Evolutionary conservation across 768 basidiomycete genomes (phyloP).

Genomic region (Calocybe gangraenosa): DNA sequence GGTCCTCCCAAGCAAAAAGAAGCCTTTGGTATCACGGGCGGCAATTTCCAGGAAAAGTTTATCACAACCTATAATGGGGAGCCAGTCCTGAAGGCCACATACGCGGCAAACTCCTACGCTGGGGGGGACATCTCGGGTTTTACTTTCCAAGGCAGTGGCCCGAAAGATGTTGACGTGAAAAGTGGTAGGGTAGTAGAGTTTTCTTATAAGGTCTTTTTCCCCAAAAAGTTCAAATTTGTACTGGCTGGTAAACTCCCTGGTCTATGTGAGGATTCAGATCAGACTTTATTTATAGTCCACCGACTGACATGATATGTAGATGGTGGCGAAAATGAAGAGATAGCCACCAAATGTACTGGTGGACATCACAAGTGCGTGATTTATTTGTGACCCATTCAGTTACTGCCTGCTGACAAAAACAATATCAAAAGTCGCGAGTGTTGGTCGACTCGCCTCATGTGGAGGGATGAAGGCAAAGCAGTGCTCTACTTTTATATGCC

Average conservation of each 20-base stretch:
- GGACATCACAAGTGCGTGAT: constrained; percentile 32
- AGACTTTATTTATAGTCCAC: not conserved
- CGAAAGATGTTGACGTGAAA: constrained; percentile 41
- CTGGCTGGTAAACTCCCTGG: constrained; percentile 71
- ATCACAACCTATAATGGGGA: not conserved
- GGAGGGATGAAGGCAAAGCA: constrained; percentile 51
- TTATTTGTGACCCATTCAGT: not conserved
- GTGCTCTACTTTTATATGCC: constrained; percentile 75
- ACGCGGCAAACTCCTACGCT: constrained; percentile 12
- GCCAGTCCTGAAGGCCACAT: constrained; percentile 5
- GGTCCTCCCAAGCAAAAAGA: too few relatives aligned
- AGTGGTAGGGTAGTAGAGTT: constrained; percentile 62
- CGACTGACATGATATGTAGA: constrained; percentile 34
- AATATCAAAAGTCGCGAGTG: constrained; percentile 42
- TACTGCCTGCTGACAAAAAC: not conserved
- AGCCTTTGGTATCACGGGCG: not conserved
- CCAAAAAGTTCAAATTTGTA: constrained; percentile 54
- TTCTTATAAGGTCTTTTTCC: constrained; percentile 55
- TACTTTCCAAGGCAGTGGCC: constrained; percentile 59
- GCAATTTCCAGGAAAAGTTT: constrained; percentile 2
- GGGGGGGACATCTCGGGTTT: constrained; percentile 10
- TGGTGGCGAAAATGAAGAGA: constrained; percentile 45
- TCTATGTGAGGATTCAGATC: constrained; percentile 40
- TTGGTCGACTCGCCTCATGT: constrained; percentile 68
- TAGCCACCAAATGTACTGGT: constrained; percentile 54